These are phyloP conservation scores for Gracilariopsis chorda DNA, from an alignment of 23 red algal genomes.

Conservation along the genomic window DNA sequence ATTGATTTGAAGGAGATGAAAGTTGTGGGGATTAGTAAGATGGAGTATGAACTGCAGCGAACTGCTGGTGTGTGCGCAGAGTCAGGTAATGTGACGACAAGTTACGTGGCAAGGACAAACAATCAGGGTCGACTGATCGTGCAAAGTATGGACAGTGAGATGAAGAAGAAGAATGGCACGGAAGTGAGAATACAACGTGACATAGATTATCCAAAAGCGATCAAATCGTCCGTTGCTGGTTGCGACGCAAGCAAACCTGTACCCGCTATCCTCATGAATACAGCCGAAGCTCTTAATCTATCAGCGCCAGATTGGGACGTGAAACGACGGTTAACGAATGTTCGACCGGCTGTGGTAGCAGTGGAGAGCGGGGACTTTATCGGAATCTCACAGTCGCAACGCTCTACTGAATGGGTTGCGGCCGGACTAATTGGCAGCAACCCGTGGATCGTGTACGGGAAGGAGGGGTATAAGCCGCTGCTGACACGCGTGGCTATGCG, in stretches of 20 bases:
- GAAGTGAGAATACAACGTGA: not conserved
- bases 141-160: not conserved
- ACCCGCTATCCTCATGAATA: not conserved
- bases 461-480: not conserved
- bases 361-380: not conserved
- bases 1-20: not conserved
- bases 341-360: not conserved
- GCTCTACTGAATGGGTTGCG: not conserved
- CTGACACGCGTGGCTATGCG: not conserved
- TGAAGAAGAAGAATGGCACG: not conserved
- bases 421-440: not conserved
- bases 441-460: not conserved
- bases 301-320: not conserved
- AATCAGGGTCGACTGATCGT: not conserved
- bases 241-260: not conserved
- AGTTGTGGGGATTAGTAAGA: not conserved
- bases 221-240: not conserved
- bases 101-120: constrained; percentile 4
- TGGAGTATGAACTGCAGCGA: constrained; percentile 7
- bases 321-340: constrained; percentile 6
- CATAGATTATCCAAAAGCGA: not conserved
- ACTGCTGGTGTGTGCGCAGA: not conserved
- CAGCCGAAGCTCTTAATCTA: not conserved
- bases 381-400: not conserved
- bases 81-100: not conserved